Evolutionary conservation across 495 filamentous ascomycete species (phyloP), one percentile per base, ranked within the genome.

Genomic region (Hyphodiscus hymeniophilus): DNA sequence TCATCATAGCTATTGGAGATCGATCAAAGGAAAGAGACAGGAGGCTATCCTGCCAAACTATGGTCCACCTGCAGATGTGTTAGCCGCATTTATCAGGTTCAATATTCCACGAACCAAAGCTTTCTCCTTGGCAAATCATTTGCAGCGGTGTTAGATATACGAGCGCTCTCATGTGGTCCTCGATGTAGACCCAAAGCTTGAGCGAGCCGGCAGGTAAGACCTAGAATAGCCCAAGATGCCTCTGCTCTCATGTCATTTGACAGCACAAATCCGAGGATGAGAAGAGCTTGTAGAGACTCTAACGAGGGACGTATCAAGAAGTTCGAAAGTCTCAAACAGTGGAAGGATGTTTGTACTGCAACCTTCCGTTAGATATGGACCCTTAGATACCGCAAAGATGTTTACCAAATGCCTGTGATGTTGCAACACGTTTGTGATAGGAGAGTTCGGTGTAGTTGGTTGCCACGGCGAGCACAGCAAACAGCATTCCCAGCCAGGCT

Each of bases 401-500:
- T 45, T 23, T 50, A 57, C 58, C 47, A 42, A 50, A 57, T 5
- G 47, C 38, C 32, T 76, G 74, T n/a, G 73, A 70, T 39, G 73
- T 69, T 45, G 63, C 59, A 0, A 69, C 72, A 23, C 74, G 67
- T 28, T 74, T 63, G 44, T 74, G 68, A 46, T 76, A 76, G 1
- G 82, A 77, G 6, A 84, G 70, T 54, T 81, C 78, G 3, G 85
- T 84, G 43, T 82, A 89, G 60, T 92, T 87, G n/a, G 81, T 85
- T 13, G 85, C 85, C 24, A 85, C 86, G 0, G 85, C 87, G 21
- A 92, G 70, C 0, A 87, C 80, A 3, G 84, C 84, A 62, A 91
- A 91, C 6, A 91, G 66, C 20, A 89, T 71, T 8, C 84, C 83
- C 7, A 90, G 72, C 80, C 65, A 89, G 58, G 65, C 78, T 61